Base-by-base conservation (phyloP, 176 grass and related monocot species). In the Bothriochloa decipiens region DNA sequence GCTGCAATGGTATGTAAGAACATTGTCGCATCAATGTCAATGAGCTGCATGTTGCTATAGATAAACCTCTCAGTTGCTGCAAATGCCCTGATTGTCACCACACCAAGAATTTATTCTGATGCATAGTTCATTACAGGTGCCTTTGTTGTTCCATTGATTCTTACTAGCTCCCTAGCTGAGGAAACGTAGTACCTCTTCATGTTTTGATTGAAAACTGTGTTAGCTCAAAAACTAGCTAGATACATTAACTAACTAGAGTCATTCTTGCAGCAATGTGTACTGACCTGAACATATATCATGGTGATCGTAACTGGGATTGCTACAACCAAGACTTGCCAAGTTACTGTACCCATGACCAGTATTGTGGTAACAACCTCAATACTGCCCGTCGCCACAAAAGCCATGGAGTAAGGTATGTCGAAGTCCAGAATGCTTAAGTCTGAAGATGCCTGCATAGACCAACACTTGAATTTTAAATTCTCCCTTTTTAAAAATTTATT, bases 131-230 rank as follows among this genome's bases (percentile, higher is more conserved):
- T 92, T 11, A 95, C 87, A 32, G 96, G 96, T 70, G 96, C 96
- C 49, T 98, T 95, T 23, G 92, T 98, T 11, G 96, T 98, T 77
- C 96, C 96, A 58, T 98, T 98, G 65, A 98, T 95, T 86, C 96
- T 89, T 82, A 93, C 91, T 43, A 98, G 91, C 80, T 98, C 96
- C 73, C 96, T 93, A 23, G 93, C 96, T 23, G 96, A 89, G 45
- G 93, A 87, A 65, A 98, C 83, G 13, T 93, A 92, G 77, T 95
- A 91, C 89, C 92, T 91, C 96, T 95, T 70, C 39, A 91, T 70
- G 60, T 27, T 77, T 84, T 62, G 33, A 65, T 29, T 61, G 58
- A 62, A 82, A 89, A 67, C 13, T 33, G 17, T 9, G 29, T 83
- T 42, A 90, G 79, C 5, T 62, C n/a, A 22, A 79, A 71, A 86